phyloP scores from a whole-genome alignment of 2,329 filamentous ascomycete genomes.

The Venturiaceae sp. region DNA sequence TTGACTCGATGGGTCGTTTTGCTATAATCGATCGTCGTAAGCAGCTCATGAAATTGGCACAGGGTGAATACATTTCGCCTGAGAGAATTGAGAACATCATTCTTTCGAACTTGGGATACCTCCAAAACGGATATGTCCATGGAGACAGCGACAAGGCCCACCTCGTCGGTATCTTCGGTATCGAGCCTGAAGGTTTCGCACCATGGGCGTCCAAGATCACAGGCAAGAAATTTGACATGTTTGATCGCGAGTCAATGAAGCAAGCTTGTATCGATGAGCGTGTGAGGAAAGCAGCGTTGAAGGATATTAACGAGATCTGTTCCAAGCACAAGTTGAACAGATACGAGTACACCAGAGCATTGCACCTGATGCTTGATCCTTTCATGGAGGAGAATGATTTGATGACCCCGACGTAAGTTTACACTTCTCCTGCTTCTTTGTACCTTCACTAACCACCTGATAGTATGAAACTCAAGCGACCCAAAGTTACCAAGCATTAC shows the following conservation, averaged over 20 bases:
- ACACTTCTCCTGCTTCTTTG: not conserved
- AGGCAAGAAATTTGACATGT: conserved; percentile 52
- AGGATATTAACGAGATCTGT: conserved; percentile 68
- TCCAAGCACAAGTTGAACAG: conserved; percentile 83
- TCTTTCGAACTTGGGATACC: conserved; percentile 66
- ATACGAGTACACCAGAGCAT: conserved; percentile 72
- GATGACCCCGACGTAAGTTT: conserved; percentile 72
- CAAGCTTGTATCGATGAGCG: conserved; percentile 58
- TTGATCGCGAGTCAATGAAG: conserved; percentile 58
- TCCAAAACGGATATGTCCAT: conserved; percentile 80
- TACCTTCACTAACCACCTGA: not conserved
- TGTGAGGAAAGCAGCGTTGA: conserved; percentile 65
- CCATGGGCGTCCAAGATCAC: conserved; percentile 70
- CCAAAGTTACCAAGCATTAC: conserved; percentile 54
- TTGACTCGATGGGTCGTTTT: conserved; percentile 80
- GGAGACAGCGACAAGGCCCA: conserved; percentile 75
- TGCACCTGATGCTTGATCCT: conserved; percentile 71
- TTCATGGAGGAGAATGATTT: conserved; percentile 91
- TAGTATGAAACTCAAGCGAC: conserved; percentile 60
- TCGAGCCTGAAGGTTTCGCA: conserved; percentile 78
- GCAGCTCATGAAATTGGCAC: conserved; percentile 97
- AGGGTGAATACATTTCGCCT: conserved; percentile 96
- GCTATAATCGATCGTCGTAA: conserved; percentile 93
- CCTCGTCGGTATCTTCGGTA: conserved; percentile 78
- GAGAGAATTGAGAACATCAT: conserved; percentile 96